phyloP scores from a whole-genome alignment of 2,329 filamentous ascomycete species.

The Mycosphaerella sp. region DNA sequence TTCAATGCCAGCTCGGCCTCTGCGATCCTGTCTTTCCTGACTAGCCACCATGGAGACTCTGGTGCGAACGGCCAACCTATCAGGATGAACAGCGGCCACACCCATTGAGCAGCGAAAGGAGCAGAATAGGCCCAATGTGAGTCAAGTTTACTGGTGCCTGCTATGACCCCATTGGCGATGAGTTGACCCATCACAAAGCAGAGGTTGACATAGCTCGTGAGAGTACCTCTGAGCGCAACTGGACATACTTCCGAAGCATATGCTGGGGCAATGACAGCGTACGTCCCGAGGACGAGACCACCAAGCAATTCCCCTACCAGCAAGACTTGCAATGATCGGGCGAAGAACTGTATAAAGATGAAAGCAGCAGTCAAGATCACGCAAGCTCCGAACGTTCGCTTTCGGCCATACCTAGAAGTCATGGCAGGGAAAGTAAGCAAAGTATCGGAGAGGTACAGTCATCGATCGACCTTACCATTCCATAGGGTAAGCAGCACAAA shows the following conservation, averaged over 20 bases:
- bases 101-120: constrained; percentile 43
- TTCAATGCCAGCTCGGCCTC: constrained; percentile 35
- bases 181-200: constrained; percentile 60
- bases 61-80: constrained; percentile 36
- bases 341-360: constrained; percentile 60
- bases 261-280: constrained; percentile 52
- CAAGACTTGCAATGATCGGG: constrained; percentile 49
- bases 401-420: constrained; percentile 23
- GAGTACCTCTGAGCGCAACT: constrained; percentile 50
- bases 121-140: constrained; percentile 41
- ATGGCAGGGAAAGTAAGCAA: not conserved
- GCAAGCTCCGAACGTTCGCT: constrained; percentile 30
- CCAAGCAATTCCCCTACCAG: constrained; percentile 58
- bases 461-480: constrained; percentile 20
- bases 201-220: constrained; percentile 56
- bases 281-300: constrained; percentile 56
- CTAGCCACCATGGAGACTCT: constrained; percentile 37
- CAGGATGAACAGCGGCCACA: constrained; percentile 39
- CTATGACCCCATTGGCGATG: constrained; percentile 42
- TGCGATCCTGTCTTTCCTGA: constrained; percentile 33
- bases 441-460: not conserved
- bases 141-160: constrained; percentile 30
- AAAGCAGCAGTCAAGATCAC: constrained; percentile 43
- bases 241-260: constrained; percentile 45
- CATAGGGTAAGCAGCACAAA: constrained; percentile 36